phyloP scores from a whole-genome alignment of 768 basidiomycete species.

The Lyophyllum decastes region DNA sequence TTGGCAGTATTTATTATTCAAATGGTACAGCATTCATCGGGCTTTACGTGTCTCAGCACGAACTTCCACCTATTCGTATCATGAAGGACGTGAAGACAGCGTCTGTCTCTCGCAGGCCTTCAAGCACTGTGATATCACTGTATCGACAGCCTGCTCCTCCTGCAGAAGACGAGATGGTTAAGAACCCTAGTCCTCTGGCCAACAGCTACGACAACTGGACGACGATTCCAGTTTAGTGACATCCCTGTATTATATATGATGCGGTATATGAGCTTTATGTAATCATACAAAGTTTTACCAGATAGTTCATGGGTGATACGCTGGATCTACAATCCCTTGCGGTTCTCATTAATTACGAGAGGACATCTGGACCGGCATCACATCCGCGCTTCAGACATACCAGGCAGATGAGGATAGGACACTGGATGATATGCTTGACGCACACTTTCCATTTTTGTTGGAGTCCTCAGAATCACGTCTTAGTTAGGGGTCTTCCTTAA shows the following conservation, averaged over 20 bases:
- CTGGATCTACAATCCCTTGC: conserved; percentile 1
- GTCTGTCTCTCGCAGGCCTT: conserved; percentile 1
- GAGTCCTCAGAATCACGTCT: no score
- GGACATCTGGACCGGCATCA: neutral
- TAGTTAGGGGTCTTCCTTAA: no score
- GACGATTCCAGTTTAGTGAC: conserved; percentile 4
- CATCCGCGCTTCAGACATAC: conserved; percentile 1
- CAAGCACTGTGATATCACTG: conserved; percentile 11
- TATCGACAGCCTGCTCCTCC: conserved; percentile 1
- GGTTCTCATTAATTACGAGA: neutral
- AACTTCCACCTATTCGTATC: conserved; percentile 1
- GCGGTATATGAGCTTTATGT: no score
- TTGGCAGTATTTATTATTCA: neutral
- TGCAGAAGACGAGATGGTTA: neutral
- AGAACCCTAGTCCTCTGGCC: neutral
- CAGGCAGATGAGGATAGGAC: neutral
- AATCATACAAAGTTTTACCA: neutral
- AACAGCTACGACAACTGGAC: conserved; percentile 15
- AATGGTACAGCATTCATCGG: conserved; percentile 3
- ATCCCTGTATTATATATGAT: no score
- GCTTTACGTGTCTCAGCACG: conserved; percentile 10
- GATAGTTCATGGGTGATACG: neutral
- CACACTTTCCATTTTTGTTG: no score
- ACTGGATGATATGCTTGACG: no score
- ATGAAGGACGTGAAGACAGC: neutral